These are phyloP conservation scores for Candida ponderosae DNA, from an alignment of 805 yeast species.

Conservation along the genomic window DNA sequence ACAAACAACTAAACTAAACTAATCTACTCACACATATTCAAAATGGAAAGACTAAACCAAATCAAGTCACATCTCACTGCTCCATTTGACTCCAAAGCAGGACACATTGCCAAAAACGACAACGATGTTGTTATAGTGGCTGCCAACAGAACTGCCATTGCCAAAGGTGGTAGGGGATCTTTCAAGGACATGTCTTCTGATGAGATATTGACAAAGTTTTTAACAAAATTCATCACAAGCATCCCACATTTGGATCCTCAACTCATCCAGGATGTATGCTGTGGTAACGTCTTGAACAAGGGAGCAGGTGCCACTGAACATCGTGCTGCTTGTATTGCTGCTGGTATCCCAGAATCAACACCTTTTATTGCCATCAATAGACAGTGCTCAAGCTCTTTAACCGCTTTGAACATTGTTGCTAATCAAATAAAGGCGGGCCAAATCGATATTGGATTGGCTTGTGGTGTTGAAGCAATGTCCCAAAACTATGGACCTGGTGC, in stretches of 20 bases:
- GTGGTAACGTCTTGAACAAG: constrained; percentile 86
- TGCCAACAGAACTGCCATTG: constrained; percentile 86
- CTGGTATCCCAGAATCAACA: constrained; percentile 77
- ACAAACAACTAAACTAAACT: background rate
- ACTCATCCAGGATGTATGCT: constrained; percentile 74
- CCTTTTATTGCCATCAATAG: constrained; percentile 84
- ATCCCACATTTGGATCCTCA: constrained; percentile 41
- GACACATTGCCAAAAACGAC: constrained; percentile 5
- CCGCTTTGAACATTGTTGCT: constrained; percentile 86
- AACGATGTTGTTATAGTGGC: constrained; percentile 88
- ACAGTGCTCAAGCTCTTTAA: constrained; percentile 91
- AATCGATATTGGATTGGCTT: constrained; percentile 84
- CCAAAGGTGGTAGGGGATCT: constrained; percentile 81
- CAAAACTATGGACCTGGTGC: constrained; percentile 77
- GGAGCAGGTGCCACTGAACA: constrained; percentile 96
- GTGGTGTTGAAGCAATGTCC: constrained; percentile 95
- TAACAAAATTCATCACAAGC: constrained; percentile 52
- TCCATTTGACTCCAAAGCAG: constrained; percentile 2
- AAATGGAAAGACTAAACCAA: constrained; percentile 30
- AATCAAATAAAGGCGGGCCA: constrained; percentile 83
- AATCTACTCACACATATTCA: constrained; percentile 1
- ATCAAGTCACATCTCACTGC: constrained; percentile 23
- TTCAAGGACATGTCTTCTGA: constrained; percentile 81
- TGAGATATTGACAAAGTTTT: constrained; percentile 60
- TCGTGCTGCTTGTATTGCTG: constrained; percentile 84